Evolutionary conservation across 2,329 filamentous ascomycete genomes (phyloP).

Genomic region (Tolypocladium ovalisporum): DNA sequence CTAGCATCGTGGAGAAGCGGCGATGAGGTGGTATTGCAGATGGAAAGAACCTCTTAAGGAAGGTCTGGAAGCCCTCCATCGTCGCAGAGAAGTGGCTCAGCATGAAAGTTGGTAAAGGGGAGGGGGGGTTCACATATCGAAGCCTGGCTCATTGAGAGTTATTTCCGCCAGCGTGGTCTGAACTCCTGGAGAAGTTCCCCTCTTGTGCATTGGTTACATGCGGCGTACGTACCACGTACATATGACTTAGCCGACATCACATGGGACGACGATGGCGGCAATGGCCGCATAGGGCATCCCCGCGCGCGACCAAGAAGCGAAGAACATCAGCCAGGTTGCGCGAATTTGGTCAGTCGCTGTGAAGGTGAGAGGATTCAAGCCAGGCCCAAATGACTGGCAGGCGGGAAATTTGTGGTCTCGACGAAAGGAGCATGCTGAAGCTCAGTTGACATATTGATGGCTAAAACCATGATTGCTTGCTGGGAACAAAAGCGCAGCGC

Average conservation of each 20-base stretch:
- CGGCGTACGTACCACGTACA: neutral
- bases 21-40: conserved; percentile 6
- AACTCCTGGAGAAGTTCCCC: neutral
- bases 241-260: neutral
- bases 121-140: neutral
- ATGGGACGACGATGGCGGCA: neutral
- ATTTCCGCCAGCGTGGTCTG: neutral
- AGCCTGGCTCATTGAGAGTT: neutral
- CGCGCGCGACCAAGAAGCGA: neutral
- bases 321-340: no score
- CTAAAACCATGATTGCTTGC: no score
- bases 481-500: no score
- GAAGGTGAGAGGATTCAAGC: no score
- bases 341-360: no score
- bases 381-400: no score
- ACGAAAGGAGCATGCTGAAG: no score
- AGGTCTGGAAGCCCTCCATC: conserved; percentile 4
- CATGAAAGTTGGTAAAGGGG: neutral
- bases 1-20: conserved; percentile 2
- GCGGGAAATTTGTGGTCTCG: no score
- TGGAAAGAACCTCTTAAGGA: conserved; percentile 5
- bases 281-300: neutral
- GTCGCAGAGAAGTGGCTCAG: neutral
- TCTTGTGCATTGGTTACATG: neutral
- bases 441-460: no score